Percentiles rank a stretch among this genome's conserved stretches.
Conservation (phyloP, 352 stramenopile genomes). For the Globisporangium lucens region DNA sequence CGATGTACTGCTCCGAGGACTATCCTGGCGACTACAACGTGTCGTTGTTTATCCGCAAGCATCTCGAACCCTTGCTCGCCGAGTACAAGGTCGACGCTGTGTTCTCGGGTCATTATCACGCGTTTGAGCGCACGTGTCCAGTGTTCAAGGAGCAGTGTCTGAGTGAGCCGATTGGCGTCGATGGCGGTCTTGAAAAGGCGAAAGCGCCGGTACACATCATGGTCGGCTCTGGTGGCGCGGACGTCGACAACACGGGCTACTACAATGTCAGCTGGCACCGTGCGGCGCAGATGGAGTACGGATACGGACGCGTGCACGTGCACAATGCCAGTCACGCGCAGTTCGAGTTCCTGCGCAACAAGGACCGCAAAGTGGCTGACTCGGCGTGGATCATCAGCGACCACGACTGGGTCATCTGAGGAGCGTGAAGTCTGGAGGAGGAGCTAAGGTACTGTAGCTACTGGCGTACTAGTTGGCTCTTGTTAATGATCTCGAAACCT, state of each 20-base stretch:
- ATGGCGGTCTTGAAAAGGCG: conserved; percentile 16
- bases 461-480: background rate
- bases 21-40: conserved; percentile 61
- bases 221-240: conserved; percentile 80
- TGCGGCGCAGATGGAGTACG: conserved; percentile 54
- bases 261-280: conserved; percentile 59
- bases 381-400: conserved; percentile 30
- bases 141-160: conserved; percentile 70
- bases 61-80: conserved; percentile 89
- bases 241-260: conserved; percentile 57
- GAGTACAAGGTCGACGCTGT: conserved; percentile 88
- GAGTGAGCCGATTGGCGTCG: conserved; percentile 28
- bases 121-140: conserved; percentile 89
- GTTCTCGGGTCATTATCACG: conserved; percentile 91
- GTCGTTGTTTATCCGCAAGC: conserved; percentile 68
- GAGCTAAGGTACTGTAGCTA: background rate
- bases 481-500: background rate
- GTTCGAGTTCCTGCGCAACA: conserved; percentile 72
- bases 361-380: conserved; percentile 12
- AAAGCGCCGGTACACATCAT: conserved; percentile 81
- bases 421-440: background rate
- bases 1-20: conserved; percentile 87
- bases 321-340: conserved; percentile 57
- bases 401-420: conserved; percentile 31
- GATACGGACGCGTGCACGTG: conserved; percentile 75